Conservation (phyloP, 2,329 filamentous ascomycete genomes). For the Pseudogymnoascus sp. region DNA sequence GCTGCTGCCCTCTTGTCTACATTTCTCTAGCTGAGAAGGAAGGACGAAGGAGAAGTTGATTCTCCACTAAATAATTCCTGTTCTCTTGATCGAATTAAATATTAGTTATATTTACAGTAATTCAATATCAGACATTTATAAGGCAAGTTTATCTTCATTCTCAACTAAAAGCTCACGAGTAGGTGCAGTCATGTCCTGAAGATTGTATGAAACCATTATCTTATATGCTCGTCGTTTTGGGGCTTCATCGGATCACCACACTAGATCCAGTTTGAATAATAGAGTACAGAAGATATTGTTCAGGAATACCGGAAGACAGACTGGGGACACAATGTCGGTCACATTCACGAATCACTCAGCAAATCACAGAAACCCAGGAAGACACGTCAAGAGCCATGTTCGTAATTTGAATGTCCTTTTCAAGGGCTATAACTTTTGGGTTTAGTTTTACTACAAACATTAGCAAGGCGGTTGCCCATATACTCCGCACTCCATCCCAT, state of each 20-base stretch:
- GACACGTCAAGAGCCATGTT: background rate
- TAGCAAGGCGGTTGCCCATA: slow-evolving; percentile 6
- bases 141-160: no score
- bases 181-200: background rate
- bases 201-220: background rate
- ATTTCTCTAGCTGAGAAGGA: background rate
- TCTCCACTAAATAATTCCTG: background rate
- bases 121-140: background rate
- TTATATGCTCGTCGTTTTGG: background rate
- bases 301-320: background rate
- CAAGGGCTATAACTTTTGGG: background rate
- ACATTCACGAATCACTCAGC: background rate
- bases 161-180: no score
- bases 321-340: background rate
- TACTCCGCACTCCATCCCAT: slow-evolving; percentile 7
- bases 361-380: background rate
- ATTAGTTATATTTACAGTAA: background rate
- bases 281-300: background rate
- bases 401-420: background rate
- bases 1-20: background rate
- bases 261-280: background rate
- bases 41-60: background rate
- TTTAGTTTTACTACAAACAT: slow-evolving; percentile 7
- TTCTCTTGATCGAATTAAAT: background rate
- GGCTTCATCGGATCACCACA: no score